These are phyloP conservation scores for Beauveria pseudobassiana DNA, from an alignment of 2,329 filamentous ascomycete species.

Conservation along the genomic window DNA sequence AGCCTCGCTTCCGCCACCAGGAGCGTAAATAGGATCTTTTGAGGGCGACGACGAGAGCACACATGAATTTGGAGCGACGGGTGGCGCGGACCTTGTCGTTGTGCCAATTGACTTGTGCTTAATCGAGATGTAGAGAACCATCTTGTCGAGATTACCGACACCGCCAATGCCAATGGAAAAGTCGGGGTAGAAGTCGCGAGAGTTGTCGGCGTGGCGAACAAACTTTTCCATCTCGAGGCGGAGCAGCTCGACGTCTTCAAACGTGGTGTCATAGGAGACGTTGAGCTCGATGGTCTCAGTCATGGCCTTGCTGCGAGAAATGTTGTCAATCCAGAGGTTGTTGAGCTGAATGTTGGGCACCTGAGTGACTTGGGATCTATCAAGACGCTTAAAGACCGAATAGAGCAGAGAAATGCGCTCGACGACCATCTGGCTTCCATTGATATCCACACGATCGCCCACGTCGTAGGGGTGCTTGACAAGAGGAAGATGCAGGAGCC, in stretches of 20 bases:
- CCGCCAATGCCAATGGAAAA: conserved; percentile 70
- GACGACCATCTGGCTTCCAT: conserved; percentile 63
- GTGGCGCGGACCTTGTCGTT: conserved; percentile 76
- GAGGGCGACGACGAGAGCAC: conserved; percentile 76
- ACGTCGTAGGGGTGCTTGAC: conserved; percentile 98
- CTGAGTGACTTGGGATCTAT: conserved; percentile 68
- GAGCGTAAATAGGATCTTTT: conserved; percentile 79
- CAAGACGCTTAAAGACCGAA: conserved; percentile 80
- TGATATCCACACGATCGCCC: conserved; percentile 84
- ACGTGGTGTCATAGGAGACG: conserved; percentile 77
- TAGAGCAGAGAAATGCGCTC: conserved; percentile 93
- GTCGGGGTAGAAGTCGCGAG: conserved; percentile 83
- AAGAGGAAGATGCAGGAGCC: conserved; percentile 95
- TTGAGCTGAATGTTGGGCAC: conserved; percentile 90
- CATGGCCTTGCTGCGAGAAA: conserved; percentile 87
- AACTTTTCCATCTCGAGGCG: conserved; percentile 80
- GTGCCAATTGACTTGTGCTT: conserved; percentile 89
- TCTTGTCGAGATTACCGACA: conserved; percentile 80
- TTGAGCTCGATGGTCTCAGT: conserved; percentile 73
- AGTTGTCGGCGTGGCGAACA: conserved; percentile 75
- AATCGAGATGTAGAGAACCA: conserved; percentile 75
- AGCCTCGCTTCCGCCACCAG: conserved; percentile 61
- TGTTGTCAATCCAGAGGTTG: conserved; percentile 89
- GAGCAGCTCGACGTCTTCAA: conserved; percentile 82
- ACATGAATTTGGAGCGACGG: conserved; percentile 93